These are phyloP conservation scores for Ramaria sp. DNA, from an alignment of 768 basidiomycete genomes.

Conservation along the genomic window DNA sequence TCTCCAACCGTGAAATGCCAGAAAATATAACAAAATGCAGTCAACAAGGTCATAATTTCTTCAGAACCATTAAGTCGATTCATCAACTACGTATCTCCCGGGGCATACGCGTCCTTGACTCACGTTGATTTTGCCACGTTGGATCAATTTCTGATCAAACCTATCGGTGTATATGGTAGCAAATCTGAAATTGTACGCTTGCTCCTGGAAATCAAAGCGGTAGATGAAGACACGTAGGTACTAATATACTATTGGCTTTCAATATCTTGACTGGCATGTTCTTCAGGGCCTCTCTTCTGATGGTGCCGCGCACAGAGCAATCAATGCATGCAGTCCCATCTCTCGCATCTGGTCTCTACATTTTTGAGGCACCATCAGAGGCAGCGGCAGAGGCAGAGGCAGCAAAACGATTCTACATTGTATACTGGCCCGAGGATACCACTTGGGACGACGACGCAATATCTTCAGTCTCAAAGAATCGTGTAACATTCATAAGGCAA, in stretches of 20 bases:
- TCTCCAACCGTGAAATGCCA: no score
- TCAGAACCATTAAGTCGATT: slow-evolving; percentile 39
- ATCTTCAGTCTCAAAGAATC: slow-evolving; percentile 37
- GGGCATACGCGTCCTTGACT: slow-evolving; percentile 22
- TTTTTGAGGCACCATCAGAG: slow-evolving; percentile 19
- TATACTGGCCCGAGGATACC: slow-evolving; percentile 53
- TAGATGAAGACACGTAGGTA: slow-evolving; percentile 33
- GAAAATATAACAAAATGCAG: slow-evolving; percentile 18
- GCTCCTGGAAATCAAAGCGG: slow-evolving; percentile 23
- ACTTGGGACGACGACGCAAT: slow-evolving; percentile 46
- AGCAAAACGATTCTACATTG: slow-evolving; percentile 28
- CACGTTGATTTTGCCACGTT: slow-evolving; percentile 42
- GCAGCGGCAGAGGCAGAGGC: neutral
- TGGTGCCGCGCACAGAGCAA: neutral
- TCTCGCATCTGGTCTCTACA: slow-evolving; percentile 43
- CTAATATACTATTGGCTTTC: no score
- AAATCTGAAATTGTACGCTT: slow-evolving; percentile 39
- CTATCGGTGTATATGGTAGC: slow-evolving; percentile 49
- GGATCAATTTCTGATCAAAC: slow-evolving; percentile 35
- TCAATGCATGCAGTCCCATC: slow-evolving; percentile 8
- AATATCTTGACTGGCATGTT: no score
- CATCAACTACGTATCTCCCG: slow-evolving; percentile 37
- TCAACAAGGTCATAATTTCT: slow-evolving; percentile 53
- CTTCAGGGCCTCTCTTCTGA: neutral
- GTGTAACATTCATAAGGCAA: slow-evolving; percentile 54